Percentiles rank a stretch among this genome's conserved stretches.
Conservation (phyloP, 257 asterid species). For the Sherardia arvensis region DNA sequence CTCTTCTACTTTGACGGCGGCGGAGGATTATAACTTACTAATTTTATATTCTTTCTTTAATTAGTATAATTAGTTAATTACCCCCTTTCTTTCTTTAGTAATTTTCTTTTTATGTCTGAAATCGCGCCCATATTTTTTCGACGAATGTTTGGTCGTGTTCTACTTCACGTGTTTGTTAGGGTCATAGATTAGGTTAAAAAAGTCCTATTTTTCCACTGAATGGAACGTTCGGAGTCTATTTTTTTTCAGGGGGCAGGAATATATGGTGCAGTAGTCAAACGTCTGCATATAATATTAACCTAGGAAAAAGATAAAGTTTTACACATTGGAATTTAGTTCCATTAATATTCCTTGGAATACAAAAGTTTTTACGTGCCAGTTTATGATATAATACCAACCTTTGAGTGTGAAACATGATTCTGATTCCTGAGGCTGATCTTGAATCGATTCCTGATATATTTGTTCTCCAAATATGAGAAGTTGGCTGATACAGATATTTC, state of each 20-base stretch:
- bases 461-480: background rate
- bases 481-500: too few species aligned
- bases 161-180: background rate
- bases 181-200: slow-evolving; percentile 1
- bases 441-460: background rate
- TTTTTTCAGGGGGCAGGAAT: background rate
- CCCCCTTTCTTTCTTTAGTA: background rate
- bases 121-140: background rate
- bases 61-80: background rate
- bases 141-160: slow-evolving; percentile 7
- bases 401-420: background rate
- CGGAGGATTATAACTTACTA: background rate
- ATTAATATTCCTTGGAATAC: background rate
- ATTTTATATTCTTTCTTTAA: background rate
- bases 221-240: background rate
- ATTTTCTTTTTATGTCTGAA: too few species aligned
- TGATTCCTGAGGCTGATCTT: background rate
- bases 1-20: slow-evolving; percentile 17
- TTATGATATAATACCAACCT: background rate
- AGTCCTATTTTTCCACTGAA: background rate
- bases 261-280: background rate
- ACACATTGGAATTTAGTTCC: background rate
- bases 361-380: background rate
- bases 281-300: background rate
- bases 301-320: background rate